Conservation (phyloP, 2,329 filamentous ascomycete genomes). For the Aulographum hederae region DNA sequence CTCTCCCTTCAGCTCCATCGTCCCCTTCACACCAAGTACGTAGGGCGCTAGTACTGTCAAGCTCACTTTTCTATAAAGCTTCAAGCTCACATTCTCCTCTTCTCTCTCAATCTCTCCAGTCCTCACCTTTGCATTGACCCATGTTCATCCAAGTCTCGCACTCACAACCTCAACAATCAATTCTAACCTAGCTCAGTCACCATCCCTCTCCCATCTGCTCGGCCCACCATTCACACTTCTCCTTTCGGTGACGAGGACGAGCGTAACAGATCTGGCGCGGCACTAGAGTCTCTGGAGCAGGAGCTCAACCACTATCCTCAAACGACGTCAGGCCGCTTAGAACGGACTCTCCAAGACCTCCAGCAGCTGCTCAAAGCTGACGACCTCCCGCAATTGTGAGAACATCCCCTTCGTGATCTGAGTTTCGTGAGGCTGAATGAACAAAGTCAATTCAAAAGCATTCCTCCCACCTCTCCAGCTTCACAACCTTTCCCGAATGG, state of each 20-base stretch:
- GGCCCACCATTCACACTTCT: slow-evolving; percentile 17
- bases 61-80: neutral
- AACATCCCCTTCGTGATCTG: neutral
- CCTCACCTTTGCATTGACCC: no score
- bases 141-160: no score
- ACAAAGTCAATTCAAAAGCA: neutral
- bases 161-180: neutral
- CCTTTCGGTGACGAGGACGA: slow-evolving; percentile 17
- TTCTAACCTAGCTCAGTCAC: neutral
- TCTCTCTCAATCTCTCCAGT: neutral
- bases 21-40: slow-evolving; percentile 59
- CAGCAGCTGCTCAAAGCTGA: slow-evolving; percentile 56
- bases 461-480: no score
- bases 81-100: neutral
- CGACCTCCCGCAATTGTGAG: slow-evolving; percentile 11
- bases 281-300: slow-evolving; percentile 50
- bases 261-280: slow-evolving; percentile 29
- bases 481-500: no score
- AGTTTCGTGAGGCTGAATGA: neutral
- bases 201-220: slow-evolving; percentile 19
- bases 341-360: slow-evolving; percentile 56
- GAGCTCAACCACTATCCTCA: slow-evolving; percentile 47
- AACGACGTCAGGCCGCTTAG: slow-evolving; percentile 45
- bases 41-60: slow-evolving; percentile 1
- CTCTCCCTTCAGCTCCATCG: slow-evolving; percentile 63